Evolutionary conservation across 257 asterid genomes (phyloP).

Genomic region (Gentiana macrophylla): DNA sequence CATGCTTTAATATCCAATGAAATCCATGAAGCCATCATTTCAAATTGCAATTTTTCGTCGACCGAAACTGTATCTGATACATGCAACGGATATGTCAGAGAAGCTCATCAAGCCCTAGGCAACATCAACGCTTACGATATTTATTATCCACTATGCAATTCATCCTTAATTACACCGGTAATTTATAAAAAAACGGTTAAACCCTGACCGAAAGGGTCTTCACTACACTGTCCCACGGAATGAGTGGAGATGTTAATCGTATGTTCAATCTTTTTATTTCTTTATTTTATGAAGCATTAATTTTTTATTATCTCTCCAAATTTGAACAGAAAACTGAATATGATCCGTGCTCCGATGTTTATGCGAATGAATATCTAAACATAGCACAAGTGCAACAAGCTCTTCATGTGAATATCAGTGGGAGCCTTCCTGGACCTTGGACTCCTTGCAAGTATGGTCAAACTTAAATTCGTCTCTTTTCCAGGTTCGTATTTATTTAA

Average conservation of each 20-base stretch:
- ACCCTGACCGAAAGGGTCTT: too few relatives aligned
- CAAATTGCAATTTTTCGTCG: conserved; percentile 17
- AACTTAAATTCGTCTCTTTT: neutral
- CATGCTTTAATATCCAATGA: conserved; percentile 24
- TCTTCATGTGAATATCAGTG: too few relatives aligned
- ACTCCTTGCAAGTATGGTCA: conserved; percentile 2
- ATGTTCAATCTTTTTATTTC: neutral
- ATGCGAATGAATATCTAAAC: neutral
- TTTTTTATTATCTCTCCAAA: conserved; percentile 9
- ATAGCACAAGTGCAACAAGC: neutral
- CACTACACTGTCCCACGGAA: too few relatives aligned
- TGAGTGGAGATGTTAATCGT: conserved; percentile 13
- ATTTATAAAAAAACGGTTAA: conserved; percentile 12
- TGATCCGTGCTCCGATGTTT: neutral
- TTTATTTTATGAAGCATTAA: conserved; percentile 25
- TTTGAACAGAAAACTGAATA: neutral
- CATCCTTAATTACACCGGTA: too few relatives aligned
- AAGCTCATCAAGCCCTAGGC: conserved; percentile 10
- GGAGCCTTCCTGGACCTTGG: too few relatives aligned
- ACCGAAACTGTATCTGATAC: neutral
- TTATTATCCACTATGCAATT: too few relatives aligned
- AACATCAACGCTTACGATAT: too few relatives aligned
- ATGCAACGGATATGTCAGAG: conserved; percentile 2
- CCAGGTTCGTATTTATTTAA: conserved; percentile 24
- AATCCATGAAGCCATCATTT: conserved; percentile 7